These are phyloP conservation scores for Jackrogersella multiformis DNA, from an alignment of 495 filamentous ascomycete species.

Conservation along the genomic window DNA sequence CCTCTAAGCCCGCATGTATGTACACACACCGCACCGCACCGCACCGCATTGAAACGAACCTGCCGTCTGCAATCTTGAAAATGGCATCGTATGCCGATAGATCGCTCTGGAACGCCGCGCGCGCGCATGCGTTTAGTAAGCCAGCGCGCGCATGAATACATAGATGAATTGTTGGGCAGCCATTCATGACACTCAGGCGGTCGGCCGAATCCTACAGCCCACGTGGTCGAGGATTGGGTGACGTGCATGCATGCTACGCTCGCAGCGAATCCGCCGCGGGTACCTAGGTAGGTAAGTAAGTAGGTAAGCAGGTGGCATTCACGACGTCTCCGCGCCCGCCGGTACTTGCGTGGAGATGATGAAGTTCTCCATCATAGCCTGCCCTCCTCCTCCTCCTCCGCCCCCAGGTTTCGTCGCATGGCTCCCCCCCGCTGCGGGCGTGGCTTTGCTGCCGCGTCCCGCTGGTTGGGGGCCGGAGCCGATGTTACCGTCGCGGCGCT, in stretches of 20 bases:
- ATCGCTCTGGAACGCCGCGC: conserved; percentile 31
- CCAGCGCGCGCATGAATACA: conserved; percentile 10
- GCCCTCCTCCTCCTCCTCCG: conserved; percentile 55
- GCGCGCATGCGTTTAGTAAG: conserved; percentile 32
- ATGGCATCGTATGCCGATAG: conserved; percentile 26
- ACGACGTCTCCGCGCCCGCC: conserved; percentile 47
- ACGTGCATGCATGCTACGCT: conserved; percentile 39
- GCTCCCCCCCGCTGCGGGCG: conserved; percentile 39
- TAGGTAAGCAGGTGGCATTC: conserved; percentile 11
- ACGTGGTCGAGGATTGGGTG: conserved; percentile 40
- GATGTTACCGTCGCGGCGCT: conserved; percentile 57
- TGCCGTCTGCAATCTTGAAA: conserved; percentile 24
- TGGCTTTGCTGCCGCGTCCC: conserved; percentile 38
- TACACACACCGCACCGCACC: conserved; percentile 1
- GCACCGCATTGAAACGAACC: conserved; percentile 11
- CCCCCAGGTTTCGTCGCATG: conserved; percentile 46
- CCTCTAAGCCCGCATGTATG: neutral
- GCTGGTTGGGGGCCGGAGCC: conserved; percentile 35
- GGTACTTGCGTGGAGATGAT: conserved; percentile 77
- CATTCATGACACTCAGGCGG: neutral
- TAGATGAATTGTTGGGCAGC: neutral
- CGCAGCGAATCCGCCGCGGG: conserved; percentile 23
- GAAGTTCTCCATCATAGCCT: conserved; percentile 93
- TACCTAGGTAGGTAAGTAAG: neutral
- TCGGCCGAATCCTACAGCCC: conserved; percentile 34